phyloP scores from a whole-genome alignment of 495 filamentous ascomycete species.

The Echria macrotheca region DNA sequence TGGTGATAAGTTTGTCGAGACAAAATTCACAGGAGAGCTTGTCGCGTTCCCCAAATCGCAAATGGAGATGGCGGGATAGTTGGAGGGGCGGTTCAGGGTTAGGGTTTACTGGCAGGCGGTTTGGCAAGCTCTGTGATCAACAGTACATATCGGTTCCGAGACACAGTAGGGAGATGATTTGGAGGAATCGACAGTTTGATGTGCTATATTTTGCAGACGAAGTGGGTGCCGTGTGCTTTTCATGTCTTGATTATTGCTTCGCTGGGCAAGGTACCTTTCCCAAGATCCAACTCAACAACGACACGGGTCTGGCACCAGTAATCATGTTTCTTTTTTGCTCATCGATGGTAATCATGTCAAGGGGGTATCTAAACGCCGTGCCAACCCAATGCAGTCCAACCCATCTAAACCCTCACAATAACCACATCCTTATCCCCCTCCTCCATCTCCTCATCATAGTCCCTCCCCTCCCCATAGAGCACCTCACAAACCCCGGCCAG shows the following conservation, averaged over 20 bases:
- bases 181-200: no score
- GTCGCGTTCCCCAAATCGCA: conserved; percentile 20
- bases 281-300: background rate
- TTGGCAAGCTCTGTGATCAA: no score
- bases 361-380: background rate
- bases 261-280: background rate
- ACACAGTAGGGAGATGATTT: no score
- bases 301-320: no score
- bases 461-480: conserved; percentile 56
- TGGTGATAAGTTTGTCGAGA: no score
- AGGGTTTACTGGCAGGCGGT: no score
- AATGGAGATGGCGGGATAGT: background rate
- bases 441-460: conserved; percentile 17
- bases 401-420: background rate
- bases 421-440: conserved; percentile 10
- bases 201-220: no score
- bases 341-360: no score
- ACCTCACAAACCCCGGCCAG: conserved; percentile 97
- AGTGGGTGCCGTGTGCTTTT: no score
- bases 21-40: no score
- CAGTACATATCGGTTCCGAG: no score
- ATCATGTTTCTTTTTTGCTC: no score
- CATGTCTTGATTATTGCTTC: background rate
- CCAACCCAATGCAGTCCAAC: background rate
- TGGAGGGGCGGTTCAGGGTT: background rate